A percentile compares a stretch with the other conserved stretches of the same genome.
phyloP scores from a whole-genome alignment of 352 stramenopile species.

The Phytophthora aleatoria region DNA sequence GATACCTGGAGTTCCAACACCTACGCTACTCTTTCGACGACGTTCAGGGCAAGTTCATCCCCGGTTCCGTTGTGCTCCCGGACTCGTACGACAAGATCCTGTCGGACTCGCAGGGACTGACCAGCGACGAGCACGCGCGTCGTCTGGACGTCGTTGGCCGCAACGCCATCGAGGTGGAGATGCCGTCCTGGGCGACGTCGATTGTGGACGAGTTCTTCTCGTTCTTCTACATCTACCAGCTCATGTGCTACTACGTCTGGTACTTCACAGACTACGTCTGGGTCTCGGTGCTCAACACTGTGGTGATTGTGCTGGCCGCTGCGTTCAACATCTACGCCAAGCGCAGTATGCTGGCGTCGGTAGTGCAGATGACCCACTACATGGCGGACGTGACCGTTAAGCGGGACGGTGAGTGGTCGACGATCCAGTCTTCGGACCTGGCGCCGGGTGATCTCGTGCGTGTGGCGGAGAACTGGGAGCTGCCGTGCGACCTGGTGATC shows the following conservation, averaged over 20 bases:
- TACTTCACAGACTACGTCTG: constrained; percentile 74
- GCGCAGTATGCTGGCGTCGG: constrained; percentile 54
- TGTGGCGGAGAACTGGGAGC: constrained; percentile 69
- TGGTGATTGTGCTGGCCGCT: constrained; percentile 59
- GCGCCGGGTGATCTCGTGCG: constrained; percentile 74
- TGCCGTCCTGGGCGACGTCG: constrained; percentile 57
- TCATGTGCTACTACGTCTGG: constrained; percentile 89
- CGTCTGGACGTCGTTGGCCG: constrained; percentile 55
- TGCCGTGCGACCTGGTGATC: constrained; percentile 75
- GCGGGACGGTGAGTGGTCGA: constrained; percentile 57
- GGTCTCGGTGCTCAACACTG: constrained; percentile 63
- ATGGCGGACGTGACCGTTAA: constrained; percentile 69
- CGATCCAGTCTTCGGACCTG: constrained; percentile 51
- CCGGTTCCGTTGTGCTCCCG: constrained; percentile 49
- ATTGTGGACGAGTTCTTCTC: constrained; percentile 71
- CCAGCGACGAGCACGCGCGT: constrained; percentile 36
- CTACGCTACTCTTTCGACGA: constrained; percentile 66
- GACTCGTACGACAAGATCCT: constrained; percentile 56
- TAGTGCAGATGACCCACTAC: constrained; percentile 72
- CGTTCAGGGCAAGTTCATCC: constrained; percentile 51
- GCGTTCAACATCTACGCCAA: constrained; percentile 74
- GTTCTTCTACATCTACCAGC: constrained; percentile 84
- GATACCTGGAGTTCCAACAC: constrained; percentile 66
- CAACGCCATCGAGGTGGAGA: constrained; percentile 69
- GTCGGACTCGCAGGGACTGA: constrained; percentile 53